Conservation (phyloP, 768 basidiomycete genomes). For the Russula compacta region DNA sequence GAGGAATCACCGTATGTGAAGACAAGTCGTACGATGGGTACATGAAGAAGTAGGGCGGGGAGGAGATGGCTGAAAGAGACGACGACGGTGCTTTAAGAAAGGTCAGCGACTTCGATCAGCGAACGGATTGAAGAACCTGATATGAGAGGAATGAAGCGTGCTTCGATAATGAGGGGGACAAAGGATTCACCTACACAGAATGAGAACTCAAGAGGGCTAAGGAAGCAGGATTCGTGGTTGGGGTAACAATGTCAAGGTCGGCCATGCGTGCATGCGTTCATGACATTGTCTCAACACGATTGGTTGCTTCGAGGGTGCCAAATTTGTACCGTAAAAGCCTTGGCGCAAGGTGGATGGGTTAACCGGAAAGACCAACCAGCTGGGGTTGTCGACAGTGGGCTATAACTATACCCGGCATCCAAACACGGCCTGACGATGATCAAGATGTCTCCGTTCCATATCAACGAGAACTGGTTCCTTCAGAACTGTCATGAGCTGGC, state of each 20-base stretch:
- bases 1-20: too few relatives aligned
- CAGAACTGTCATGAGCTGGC: too few relatives aligned
- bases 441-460: too few relatives aligned
- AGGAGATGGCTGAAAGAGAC: too few relatives aligned
- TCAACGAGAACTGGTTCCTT: neutral
- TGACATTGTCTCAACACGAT: too few relatives aligned
- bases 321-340: neutral
- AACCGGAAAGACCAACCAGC: too few relatives aligned
- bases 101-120: constrained; percentile 5
- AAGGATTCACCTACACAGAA: neutral
- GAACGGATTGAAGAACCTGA: neutral
- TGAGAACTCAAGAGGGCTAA: neutral
- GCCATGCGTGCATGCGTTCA: neutral
- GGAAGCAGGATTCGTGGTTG: neutral
- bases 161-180: neutral
- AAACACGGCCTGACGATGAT: neutral
- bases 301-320: neutral
- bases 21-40: too few relatives aligned
- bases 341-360: too few relatives aligned
- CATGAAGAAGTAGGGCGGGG: too few relatives aligned
- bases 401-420: neutral
- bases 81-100: neutral
- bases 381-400: neutral
- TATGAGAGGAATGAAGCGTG: neutral
- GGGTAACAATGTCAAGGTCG: neutral